Percentiles rank a stretch among this genome's conserved stretches.
These are phyloP conservation scores for Exophiala dermatitidis DNA, from an alignment of 2,329 filamentous ascomycete genomes.

Conservation along the genomic window DNA sequence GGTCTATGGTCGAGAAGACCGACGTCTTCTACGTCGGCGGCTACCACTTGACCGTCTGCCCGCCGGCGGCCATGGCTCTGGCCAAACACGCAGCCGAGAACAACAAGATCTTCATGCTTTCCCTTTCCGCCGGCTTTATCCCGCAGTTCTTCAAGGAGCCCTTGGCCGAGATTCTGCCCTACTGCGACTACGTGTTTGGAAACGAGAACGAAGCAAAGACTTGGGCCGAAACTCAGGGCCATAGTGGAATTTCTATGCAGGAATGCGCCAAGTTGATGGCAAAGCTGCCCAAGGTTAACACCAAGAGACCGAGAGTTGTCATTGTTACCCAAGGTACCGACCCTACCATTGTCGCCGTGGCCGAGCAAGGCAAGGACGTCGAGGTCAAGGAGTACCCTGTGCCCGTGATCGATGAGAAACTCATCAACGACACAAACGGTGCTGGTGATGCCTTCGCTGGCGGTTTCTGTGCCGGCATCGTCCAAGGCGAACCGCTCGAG, in stretches of 20 bases:
- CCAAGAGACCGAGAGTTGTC: slow-evolving; percentile 70
- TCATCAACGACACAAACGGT: slow-evolving; percentile 94
- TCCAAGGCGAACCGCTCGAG: slow-evolving; percentile 73
- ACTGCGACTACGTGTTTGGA: slow-evolving; percentile 95
- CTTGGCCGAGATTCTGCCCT: slow-evolving; percentile 76
- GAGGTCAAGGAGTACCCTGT: slow-evolving; percentile 72
- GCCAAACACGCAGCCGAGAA: slow-evolving; percentile 80
- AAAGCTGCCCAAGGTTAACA: slow-evolving; percentile 71
- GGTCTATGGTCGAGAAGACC: slow-evolving; percentile 82
- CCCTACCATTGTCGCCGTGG: slow-evolving; percentile 72
- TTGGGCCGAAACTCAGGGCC: slow-evolving; percentile 74
- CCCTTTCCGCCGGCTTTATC: slow-evolving; percentile 92
- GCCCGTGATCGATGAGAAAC: slow-evolving; percentile 63
- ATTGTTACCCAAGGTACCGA: slow-evolving; percentile 94
- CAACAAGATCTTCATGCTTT: slow-evolving; percentile 87
- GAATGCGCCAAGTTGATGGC: slow-evolving; percentile 82
- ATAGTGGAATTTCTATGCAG: slow-evolving; percentile 51
- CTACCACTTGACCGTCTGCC: slow-evolving; percentile 95
- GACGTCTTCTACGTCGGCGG: slow-evolving; percentile 89
- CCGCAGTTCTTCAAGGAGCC: slow-evolving; percentile 96
- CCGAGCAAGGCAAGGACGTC: slow-evolving; percentile 58
- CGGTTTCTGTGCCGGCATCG: slow-evolving; percentile 82
- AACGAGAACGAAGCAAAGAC: slow-evolving; percentile 92
- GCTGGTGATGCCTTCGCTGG: slow-evolving; percentile 96
- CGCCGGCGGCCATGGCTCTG: slow-evolving; percentile 79